Evolutionary conservation across 2,329 filamentous ascomycete genomes (phyloP).

Genomic region (Exophiala mesophila): DNA sequence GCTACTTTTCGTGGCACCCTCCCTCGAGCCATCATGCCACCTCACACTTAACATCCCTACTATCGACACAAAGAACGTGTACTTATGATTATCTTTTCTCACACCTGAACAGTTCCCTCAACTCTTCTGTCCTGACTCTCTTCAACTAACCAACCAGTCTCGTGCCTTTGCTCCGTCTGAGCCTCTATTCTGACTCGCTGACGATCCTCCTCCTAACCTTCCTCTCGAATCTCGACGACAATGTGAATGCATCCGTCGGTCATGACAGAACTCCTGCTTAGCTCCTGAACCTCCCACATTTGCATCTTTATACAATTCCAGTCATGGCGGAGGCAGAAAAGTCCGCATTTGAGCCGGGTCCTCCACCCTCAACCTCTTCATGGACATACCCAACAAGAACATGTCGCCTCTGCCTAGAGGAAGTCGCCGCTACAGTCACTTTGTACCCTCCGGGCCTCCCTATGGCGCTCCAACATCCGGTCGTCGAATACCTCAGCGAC

Average conservation of each 20-base stretch:
- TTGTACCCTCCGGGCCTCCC: conserved; percentile 51
- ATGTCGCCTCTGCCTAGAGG: conserved; percentile 87
- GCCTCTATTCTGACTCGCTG: neutral
- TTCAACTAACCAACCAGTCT: neutral
- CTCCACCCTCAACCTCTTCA: neutral
- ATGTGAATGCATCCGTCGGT: neutral
- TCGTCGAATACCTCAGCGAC: conserved; percentile 67
- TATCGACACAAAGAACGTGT: too few relatives aligned
- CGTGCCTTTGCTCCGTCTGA: neutral
- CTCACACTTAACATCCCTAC: too few relatives aligned
- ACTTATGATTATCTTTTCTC: too few relatives aligned
- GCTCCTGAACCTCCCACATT: too few relatives aligned
- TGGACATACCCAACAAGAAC: conserved; percentile 61
- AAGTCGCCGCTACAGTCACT: conserved; percentile 57
- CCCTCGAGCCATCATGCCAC: too few relatives aligned
- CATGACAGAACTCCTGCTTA: too few relatives aligned
- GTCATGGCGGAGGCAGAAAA: too few relatives aligned
- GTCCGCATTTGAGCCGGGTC: neutral
- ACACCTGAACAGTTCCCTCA: too few relatives aligned
- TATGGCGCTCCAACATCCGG: conserved; percentile 52
- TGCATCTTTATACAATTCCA: too few relatives aligned
- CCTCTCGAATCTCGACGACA: neutral
- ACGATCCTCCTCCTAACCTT: neutral
- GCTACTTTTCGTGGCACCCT: too few relatives aligned
- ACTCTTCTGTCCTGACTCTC: too few relatives aligned